These are phyloP conservation scores for Telopea speciosissima DNA, from an alignment of 177 flowering plant genomes.

Conservation along the genomic window DNA sequence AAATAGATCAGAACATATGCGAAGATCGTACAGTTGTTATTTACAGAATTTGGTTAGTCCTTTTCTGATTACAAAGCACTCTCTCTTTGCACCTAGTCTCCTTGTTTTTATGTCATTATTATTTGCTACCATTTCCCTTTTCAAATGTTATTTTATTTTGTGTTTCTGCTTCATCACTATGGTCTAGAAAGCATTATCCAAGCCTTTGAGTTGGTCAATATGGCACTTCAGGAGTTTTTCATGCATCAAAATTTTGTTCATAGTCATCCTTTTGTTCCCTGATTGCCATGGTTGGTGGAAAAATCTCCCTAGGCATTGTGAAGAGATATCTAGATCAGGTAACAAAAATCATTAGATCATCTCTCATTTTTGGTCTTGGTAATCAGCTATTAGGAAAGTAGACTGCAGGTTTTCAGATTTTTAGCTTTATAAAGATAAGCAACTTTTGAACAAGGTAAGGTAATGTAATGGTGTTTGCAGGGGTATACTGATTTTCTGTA, in stretches of 20 bases:
- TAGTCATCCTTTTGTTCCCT: background rate
- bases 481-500: background rate
- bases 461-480: background rate
- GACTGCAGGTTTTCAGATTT: background rate
- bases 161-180: background rate
- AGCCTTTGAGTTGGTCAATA: background rate
- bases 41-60: background rate
- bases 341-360: background rate
- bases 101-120: background rate
- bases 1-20: background rate
- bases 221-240: background rate
- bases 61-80: background rate
- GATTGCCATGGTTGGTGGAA: background rate
- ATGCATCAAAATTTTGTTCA: background rate
- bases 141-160: background rate
- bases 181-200: background rate
- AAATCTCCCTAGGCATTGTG: background rate
- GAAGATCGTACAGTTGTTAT: background rate
- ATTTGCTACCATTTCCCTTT: background rate
- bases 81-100: background rate
- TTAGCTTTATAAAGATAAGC: background rate
- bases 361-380: background rate
- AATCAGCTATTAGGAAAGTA: no score
- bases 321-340: background rate
- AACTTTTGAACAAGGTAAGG: background rate